phyloP scores from a whole-genome alignment of 148 eudicot species.

The Silene latifolia region DNA sequence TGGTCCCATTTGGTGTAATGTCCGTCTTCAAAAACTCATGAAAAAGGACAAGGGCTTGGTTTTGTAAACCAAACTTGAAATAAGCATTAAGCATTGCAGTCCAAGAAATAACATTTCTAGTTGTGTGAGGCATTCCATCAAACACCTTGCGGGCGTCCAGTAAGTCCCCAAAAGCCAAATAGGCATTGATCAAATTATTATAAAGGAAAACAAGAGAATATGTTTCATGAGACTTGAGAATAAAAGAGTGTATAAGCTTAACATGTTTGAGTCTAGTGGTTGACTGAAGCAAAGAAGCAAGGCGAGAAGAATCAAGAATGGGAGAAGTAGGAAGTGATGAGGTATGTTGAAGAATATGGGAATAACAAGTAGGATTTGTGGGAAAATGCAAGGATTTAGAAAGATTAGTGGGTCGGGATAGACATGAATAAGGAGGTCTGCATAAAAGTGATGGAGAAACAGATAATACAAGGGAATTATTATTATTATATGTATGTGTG shows the following conservation, averaged over 20 bases:
- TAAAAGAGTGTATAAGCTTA: conserved; percentile 41
- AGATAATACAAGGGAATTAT: background rate
- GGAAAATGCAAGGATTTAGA: conserved; percentile 6
- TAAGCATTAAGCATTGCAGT: conserved; percentile 78
- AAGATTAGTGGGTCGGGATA: background rate
- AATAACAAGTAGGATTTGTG: background rate
- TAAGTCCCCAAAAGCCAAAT: conserved; percentile 40
- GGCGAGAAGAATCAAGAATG: background rate
- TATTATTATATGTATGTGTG: background rate
- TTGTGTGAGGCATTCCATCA: conserved; percentile 53
- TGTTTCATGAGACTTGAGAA: conserved; percentile 30
- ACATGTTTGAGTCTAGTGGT: conserved; percentile 37
- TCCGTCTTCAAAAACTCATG: conserved; percentile 38
- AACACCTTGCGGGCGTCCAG: conserved; percentile 64
- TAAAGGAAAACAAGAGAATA: conserved; percentile 27
- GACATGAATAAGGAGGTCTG: conserved; percentile 1
- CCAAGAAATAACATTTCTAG: conserved; percentile 70
- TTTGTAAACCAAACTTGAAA: conserved; percentile 44
- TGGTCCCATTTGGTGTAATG: conserved; percentile 46
- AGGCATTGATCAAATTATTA: conserved; percentile 60
- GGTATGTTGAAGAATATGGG: conserved; percentile 8
- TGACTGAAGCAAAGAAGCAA: conserved; percentile 41
- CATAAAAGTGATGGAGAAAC: conserved; percentile 1
- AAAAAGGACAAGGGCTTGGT: conserved; percentile 48
- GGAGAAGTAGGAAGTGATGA: background rate